These are phyloP conservation scores for Persicaria maculosa DNA, from an alignment of 148 eudicot genomes.

Conservation along the genomic window DNA sequence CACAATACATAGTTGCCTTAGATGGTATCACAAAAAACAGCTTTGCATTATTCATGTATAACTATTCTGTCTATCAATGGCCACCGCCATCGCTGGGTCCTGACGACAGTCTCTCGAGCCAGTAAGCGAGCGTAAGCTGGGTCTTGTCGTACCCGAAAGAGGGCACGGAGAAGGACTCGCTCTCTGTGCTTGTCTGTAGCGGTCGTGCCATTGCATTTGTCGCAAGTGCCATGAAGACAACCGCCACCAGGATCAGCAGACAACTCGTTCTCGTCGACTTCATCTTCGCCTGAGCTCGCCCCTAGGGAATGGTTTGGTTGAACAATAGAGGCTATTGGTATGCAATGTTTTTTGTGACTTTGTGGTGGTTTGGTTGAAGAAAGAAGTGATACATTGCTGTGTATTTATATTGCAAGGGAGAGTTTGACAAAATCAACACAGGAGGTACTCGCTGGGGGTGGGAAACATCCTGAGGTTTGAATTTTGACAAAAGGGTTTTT, in stretches of 20 bases:
- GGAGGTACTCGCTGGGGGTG: background rate
- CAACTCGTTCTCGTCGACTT: background rate
- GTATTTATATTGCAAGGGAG: background rate
- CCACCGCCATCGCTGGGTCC: slow-evolving; percentile 6
- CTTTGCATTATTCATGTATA: too few relatives aligned
- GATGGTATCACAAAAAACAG: too few relatives aligned
- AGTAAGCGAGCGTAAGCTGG: slow-evolving; percentile 7
- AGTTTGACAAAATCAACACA: background rate
- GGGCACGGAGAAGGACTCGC: background rate
- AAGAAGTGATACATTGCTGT: background rate
- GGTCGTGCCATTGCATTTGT: background rate
- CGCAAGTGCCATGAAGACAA: background rate
- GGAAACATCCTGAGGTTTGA: slow-evolving; percentile 6
- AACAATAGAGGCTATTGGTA: background rate
- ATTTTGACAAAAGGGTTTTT: slow-evolving; percentile 1
- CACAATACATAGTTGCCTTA: too few relatives aligned
- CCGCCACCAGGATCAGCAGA: background rate
- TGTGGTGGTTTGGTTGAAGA: background rate
- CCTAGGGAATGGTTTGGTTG: too few relatives aligned
- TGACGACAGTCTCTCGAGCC: slow-evolving; percentile 6
- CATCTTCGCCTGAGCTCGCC: background rate
- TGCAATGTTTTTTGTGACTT: too few relatives aligned
- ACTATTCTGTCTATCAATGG: background rate
- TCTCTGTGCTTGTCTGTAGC: background rate
- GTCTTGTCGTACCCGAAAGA: slow-evolving; percentile 5